Evolutionary conservation across 805 yeast species (phyloP).

Genomic region (Pichia eremophila): DNA sequence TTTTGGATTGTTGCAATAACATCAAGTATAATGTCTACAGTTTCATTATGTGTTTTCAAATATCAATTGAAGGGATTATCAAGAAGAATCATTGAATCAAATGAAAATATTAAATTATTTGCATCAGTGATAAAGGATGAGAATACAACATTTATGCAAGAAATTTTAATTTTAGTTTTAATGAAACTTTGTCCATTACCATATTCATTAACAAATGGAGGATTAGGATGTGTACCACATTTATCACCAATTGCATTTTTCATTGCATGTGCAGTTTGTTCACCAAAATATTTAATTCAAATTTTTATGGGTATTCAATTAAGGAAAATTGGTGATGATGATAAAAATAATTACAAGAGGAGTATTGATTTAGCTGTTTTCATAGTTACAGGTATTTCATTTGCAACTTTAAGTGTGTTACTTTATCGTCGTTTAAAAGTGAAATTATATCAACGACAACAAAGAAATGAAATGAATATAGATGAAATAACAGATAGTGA

Average conservation of each 20-base stretch:
- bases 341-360: slow-evolving; percentile 35
- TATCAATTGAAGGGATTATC: slow-evolving; percentile 51
- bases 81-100: slow-evolving; percentile 44
- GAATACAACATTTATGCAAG: slow-evolving; percentile 34
- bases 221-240: slow-evolving; percentile 79
- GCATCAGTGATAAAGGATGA: slow-evolving; percentile 60
- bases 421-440: slow-evolving; percentile 49
- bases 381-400: slow-evolving; percentile 42
- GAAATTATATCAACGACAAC: slow-evolving; percentile 15
- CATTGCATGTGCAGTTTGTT: slow-evolving; percentile 61
- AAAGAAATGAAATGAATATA: not conserved
- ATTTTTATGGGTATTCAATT: slow-evolving; percentile 71
- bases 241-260: slow-evolving; percentile 53
- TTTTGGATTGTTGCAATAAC: slow-evolving; percentile 70
- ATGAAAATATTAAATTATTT: slow-evolving; percentile 63
- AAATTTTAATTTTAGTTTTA: slow-evolving; percentile 56
- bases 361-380: slow-evolving; percentile 58
- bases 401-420: slow-evolving; percentile 53
- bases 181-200: slow-evolving; percentile 88
- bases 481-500: not conserved
- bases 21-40: slow-evolving; percentile 62
- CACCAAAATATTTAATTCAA: slow-evolving; percentile 75
- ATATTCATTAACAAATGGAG: slow-evolving; percentile 86
- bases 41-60: slow-evolving; percentile 63
- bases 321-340: slow-evolving; percentile 55